phyloP scores from a whole-genome alignment of 2,329 filamentous ascomycete genomes.

The Xylariaceae sp. region DNA sequence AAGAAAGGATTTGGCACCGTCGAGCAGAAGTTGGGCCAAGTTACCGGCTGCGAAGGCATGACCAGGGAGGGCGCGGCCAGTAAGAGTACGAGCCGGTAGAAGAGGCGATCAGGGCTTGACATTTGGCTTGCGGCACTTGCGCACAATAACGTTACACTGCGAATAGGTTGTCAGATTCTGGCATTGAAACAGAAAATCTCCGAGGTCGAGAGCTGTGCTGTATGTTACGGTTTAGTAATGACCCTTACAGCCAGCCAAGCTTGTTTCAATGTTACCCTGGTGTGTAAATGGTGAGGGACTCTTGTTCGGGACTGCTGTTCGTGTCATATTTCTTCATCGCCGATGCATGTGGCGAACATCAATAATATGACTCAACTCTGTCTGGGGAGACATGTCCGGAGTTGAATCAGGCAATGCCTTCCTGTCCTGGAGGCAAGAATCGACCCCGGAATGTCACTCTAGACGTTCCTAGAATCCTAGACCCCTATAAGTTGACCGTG shows the following conservation, averaged over 20 bases:
- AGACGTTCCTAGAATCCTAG: not conserved
- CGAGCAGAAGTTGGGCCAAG: constrained; percentile 60
- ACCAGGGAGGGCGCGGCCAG: constrained; percentile 55
- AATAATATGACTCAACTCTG: not conserved
- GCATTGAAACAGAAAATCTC: not conserved
- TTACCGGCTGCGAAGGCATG: constrained; percentile 66
- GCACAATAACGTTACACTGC: not conserved
- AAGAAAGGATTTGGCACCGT: constrained; percentile 56
- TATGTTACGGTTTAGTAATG: not conserved
- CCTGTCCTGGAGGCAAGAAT: not conserved
- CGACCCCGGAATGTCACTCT: not conserved
- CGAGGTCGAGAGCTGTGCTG: not conserved
- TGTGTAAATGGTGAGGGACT: not conserved
- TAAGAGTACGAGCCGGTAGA: constrained; percentile 33
- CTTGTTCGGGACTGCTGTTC: not conserved
- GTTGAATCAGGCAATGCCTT: not conserved
- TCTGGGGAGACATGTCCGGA: not conserved
- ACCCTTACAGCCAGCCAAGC: not conserved
- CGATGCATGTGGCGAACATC: not conserved
- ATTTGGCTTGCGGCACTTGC: not conserved
- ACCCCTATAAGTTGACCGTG: not conserved
- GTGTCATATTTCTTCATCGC: not conserved
- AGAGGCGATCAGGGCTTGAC: not conserved
- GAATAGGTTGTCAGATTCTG: not conserved
- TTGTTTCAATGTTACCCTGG: not conserved